Conservation (phyloP, 306 rosid genomes). For the Acacia acuminata region DNA sequence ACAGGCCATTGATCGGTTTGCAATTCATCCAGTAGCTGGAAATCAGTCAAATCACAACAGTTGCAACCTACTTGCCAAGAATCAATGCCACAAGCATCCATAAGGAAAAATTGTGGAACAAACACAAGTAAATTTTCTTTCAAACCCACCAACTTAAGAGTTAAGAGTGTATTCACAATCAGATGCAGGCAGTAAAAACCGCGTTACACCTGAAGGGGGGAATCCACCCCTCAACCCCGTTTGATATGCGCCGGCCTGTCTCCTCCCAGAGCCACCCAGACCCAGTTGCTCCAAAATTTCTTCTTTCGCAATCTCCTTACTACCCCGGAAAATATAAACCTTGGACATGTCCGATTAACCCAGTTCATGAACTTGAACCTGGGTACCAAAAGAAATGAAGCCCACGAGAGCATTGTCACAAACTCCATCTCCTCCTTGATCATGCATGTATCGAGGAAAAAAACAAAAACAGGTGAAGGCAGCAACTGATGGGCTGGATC, state of each 20-base stretch:
- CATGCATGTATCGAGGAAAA: slow-evolving; percentile 86
- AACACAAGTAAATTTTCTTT: background rate
- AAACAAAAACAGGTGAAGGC: slow-evolving; percentile 75
- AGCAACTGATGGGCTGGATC: slow-evolving; percentile 34
- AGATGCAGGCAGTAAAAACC: slow-evolving; percentile 81
- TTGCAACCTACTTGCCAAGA: slow-evolving; percentile 16
- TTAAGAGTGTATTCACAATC: slow-evolving; percentile 88
- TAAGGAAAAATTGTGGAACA: background rate
- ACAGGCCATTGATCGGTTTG: slow-evolving; percentile 90
- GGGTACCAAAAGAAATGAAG: slow-evolving; percentile 83
- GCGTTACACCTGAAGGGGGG: slow-evolving; percentile 48
- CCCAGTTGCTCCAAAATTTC: slow-evolving; percentile 90
- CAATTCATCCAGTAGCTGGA: slow-evolving; percentile 87
- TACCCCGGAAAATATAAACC: slow-evolving; percentile 84
- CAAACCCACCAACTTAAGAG: slow-evolving; percentile 65
- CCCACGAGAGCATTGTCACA: slow-evolving; percentile 90
- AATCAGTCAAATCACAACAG: slow-evolving; percentile 27
- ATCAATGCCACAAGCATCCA: slow-evolving; percentile 3
- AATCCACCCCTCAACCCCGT: slow-evolving; percentile 51
- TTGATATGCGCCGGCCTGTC: slow-evolving; percentile 47
- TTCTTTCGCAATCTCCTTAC: slow-evolving; percentile 73
- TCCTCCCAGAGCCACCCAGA: slow-evolving; percentile 51
- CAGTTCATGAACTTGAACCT: slow-evolving; percentile 92
- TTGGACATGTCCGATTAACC: slow-evolving; percentile 91
- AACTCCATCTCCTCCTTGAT: slow-evolving; percentile 82